Percentiles rank a stretch among this genome's conserved stretches.
Conservation (phyloP, 345 rosid species). For the Trapa incisa region DNA sequence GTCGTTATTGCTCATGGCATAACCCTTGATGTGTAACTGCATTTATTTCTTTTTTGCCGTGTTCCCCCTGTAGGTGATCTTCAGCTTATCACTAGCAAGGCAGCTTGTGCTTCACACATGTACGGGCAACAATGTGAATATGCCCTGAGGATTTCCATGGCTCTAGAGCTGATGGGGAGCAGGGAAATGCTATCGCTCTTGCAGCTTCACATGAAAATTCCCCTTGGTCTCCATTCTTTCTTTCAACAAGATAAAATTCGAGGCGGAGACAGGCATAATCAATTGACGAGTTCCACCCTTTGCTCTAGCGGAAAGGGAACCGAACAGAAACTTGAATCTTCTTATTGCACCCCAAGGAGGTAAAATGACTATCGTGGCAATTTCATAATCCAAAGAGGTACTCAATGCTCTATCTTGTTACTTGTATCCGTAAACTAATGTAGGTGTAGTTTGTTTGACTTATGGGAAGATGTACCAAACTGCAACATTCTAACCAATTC, state of each 20-base stretch:
- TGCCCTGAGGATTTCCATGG: slow-evolving; percentile 21
- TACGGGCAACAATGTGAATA: slow-evolving; percentile 44
- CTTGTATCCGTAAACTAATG: too few relatives aligned
- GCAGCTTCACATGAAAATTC: slow-evolving; percentile 29
- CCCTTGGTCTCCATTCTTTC: slow-evolving; percentile 18
- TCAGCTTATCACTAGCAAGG: slow-evolving; percentile 53
- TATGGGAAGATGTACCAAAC: too few relatives aligned
- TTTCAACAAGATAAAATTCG: slow-evolving; percentile 5
- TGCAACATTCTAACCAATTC: too few relatives aligned
- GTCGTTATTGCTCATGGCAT: neutral
- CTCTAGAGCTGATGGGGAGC: slow-evolving; percentile 18
- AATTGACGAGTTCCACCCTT: neutral
- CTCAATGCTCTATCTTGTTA: neutral
- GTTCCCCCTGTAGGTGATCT: slow-evolving; percentile 24
- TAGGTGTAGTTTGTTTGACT: too few relatives aligned
- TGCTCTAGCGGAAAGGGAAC: neutral
- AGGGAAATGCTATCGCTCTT: slow-evolving; percentile 27
- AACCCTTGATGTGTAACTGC: neutral
- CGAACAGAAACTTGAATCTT: neutral
- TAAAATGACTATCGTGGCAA: neutral
- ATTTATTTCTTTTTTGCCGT: neutral
- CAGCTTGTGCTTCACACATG: slow-evolving; percentile 61
- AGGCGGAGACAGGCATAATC: neutral
- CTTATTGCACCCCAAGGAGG: neutral
- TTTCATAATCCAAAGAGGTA: neutral